Base-by-base conservation (phyloP, 495 filamentous ascomycete genomes). In the Geoglossum glabrum region DNA sequence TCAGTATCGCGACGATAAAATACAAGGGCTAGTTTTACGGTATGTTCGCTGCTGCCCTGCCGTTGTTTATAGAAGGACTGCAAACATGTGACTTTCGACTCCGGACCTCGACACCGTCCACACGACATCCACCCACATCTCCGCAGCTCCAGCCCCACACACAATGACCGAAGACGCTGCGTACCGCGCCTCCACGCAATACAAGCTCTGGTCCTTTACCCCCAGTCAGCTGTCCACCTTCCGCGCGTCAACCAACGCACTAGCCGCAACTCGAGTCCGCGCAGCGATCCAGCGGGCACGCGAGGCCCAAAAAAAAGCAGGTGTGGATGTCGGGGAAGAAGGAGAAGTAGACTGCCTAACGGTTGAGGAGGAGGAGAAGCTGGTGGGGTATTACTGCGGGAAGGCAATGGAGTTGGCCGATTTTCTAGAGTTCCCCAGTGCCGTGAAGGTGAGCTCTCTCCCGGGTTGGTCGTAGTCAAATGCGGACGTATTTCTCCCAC, bases 171-270 rank as follows among this genome's bases (percentile, higher is more conserved):
- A 98, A 75, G 92, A 98, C 67, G 84, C 85, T 60, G 74, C 89
- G 52, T 98, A 97, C 72, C 85, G 85, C n/a, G 74, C 83, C 21
- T 92, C 89, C 0, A 90, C 87, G 46, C 92, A 98, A 69, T 95
- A 80, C 67, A 79, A 84, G 40, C 71, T 87, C 40, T 98, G 93
- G 90, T 94, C 90, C n/a, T 97, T 87, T 69, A 86, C 89, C 0
- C 79, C 82, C 9, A 67, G 80, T 9, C 75, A 82, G 10, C 78
- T 98, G 19, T 73, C 75, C 31, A 69, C 80, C 1, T 71, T 87
- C 15, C 85, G 93, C 50, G 71, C 75, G 30, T 80, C 76, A 17
- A 94, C 92, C 10, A 95, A 95, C 68, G 65, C 73, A 19, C 71
- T 80, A 11, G 90, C 90, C 3, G 76, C 75, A 51, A 75, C 83